Evolutionary conservation across 768 basidiomycete genomes (phyloP), one percentile per base, ranked within the genome.

Genomic region (Panus rudis): DNA sequence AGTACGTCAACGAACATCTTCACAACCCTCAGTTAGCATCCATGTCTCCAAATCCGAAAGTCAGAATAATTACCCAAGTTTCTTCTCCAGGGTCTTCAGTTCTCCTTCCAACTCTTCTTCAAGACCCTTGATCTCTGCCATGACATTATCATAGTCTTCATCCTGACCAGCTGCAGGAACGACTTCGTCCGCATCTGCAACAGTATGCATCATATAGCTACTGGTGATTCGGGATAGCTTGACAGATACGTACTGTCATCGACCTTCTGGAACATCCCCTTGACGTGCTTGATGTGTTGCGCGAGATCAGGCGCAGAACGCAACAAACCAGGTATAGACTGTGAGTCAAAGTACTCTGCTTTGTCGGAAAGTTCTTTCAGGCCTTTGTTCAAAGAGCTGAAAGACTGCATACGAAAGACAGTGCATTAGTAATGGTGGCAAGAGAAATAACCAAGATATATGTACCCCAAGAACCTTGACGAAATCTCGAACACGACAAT

Each of bases 401-500:
- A 96, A 4, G 85, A 71, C 85, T 92, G 48, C 26, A 16, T n/a
- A 14, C 11, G 25, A 27, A 43, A n/a, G 10, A 30, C 10, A 30
- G 28, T n/a, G 10, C 28, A n/a, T 30, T 30, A n/a, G 6, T 34
- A 3, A 3, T 19, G 13, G 2, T 5, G 26, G n/a, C 20, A 27
- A 33, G 25, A 3, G 23, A 33, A 14, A 20, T 10, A 47, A 16
- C 33, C 40, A 16, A 25, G n/a, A 17, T 17, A 16, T n/a, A 59
- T 71, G 49, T 59, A 92, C 92, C 35, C 67, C 64, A 8, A 96
- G 71, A 19, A 94, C 85, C 58, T 82, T 88, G 50, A 84, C 59
- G 60, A 99, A 99, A 55, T 96, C 91, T 51, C 74, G 79, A 47
- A 92, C 78, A 60, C 78, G 84, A 64, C 89, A 89, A 45, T 81